Evolutionary conservation across 1,284 basidiomycete genomes (phyloP), one percentile per base, ranked within the genome.

Genomic region (Stygiomarasmius scandens): DNA sequence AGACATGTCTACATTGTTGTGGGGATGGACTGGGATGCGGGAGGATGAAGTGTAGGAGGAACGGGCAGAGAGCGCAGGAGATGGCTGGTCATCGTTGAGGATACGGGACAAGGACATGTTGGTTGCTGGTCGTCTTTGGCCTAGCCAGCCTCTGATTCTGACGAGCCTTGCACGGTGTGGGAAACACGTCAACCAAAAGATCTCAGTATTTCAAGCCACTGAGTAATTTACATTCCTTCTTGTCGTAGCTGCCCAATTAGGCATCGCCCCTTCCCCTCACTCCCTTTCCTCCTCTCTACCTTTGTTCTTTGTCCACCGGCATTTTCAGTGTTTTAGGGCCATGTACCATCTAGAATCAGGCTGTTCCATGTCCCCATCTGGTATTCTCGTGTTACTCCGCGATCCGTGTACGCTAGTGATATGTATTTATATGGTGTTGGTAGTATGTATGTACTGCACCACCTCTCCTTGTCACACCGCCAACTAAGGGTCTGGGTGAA

Each of bases 101-200:
- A 90, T 90, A 63, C 82, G 80, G 65, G 82, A 84, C 69, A 90
- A 82, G 53, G 89, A 90, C 88, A 90, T 90, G 52, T 24, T 14
- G 34, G 47, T 5, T 22, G 32, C 12, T 3, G 12, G 52, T 25
- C 27, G 43, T 20, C n/a, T n/a, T n/a, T n/a, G n/a, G n/a, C n/a
- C n/a, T n/a, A n/a, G 29, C 29, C 5, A 12, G 29, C 29, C 29
- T 32, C 29, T 32, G 12, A 32, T 32, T 12, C 29, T 32, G 29
- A 32, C 29, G 29, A 32, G 29, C 6, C 29, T 32, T 12, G 12
- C 6, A 32, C 6, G 29, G 29, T 5, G 29, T 32, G 29, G 29
- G 29, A 32, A 32, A 32, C 29, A 32, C 29, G 29, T 32, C 29
- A 32, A 32, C 29, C 29, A 12, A 32, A 32, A 32, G 29, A 32